phyloP scores from a whole-genome alignment of 1,284 basidiomycete species.

The Hymenochaete sp. region DNA sequence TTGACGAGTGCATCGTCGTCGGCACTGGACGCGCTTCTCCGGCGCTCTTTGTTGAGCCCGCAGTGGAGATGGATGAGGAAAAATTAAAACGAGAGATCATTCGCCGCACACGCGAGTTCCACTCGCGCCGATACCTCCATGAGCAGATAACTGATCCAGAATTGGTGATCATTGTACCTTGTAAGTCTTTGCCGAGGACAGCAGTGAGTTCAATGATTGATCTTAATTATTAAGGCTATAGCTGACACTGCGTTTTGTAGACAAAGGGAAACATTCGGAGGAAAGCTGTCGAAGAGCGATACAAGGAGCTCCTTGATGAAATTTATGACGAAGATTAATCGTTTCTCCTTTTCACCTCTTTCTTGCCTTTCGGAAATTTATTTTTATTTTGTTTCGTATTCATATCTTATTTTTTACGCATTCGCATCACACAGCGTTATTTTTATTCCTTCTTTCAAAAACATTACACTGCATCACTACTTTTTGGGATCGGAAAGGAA shows the following conservation, averaged over 20 bases:
- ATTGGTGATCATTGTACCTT: conserved; percentile 48
- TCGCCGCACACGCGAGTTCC: conserved; percentile 55
- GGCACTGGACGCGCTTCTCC: conserved; percentile 59
- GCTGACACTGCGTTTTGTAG: conserved; percentile 2
- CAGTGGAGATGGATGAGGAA: conserved; percentile 36
- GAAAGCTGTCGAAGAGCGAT: conserved; percentile 51
- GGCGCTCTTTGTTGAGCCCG: conserved; percentile 57
- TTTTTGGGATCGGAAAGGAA: too few relatives aligned
- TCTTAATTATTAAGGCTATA: not conserved
- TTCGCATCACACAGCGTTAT: not conserved
- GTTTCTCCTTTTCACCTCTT: too few relatives aligned
- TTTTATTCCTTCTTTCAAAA: conserved; percentile 3
- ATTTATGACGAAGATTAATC: conserved; percentile 31
- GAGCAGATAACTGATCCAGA: conserved; percentile 50
- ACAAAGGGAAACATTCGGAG: conserved; percentile 66
- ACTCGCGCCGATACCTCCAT: conserved; percentile 56
- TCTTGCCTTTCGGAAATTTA: too few relatives aligned
- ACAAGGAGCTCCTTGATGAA: conserved; percentile 42
- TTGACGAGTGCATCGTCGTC: conserved; percentile 56
- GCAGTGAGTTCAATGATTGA: conserved; percentile 22
- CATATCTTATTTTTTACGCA: not conserved
- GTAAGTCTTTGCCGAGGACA: conserved; percentile 50
- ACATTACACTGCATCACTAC: not conserved
- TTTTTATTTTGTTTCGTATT: too few relatives aligned
- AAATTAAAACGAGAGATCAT: conserved; percentile 56